Evolutionary conservation across 2,329 filamentous ascomycete species (phyloP).

Genomic region (Nemania abortiva): DNA sequence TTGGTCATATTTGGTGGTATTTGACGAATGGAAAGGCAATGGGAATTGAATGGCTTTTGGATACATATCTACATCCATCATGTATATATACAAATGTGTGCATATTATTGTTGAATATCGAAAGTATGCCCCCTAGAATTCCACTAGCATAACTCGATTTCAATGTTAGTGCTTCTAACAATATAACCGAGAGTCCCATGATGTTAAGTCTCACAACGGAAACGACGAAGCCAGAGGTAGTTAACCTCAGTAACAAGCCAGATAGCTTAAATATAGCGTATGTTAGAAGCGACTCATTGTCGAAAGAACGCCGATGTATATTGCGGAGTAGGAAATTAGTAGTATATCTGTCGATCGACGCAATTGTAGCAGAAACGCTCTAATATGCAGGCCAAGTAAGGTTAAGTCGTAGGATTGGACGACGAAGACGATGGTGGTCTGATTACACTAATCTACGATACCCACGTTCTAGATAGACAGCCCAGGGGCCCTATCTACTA

Average conservation of each 20-base stretch:
- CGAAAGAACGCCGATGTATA: background rate
- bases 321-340: background rate
- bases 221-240: background rate
- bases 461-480: no score
- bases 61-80: conserved; percentile 8
- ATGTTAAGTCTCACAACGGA: background rate
- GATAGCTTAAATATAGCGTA: no score
- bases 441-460: background rate
- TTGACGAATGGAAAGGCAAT: conserved; percentile 7
- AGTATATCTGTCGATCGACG: background rate
- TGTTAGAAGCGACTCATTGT: background rate
- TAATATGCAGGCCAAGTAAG: background rate
- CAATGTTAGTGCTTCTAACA: background rate
- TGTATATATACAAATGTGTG: conserved; percentile 7
- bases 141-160: background rate
- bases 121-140: background rate
- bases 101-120: conserved; percentile 12
- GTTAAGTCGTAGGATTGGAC: background rate
- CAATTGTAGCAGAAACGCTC: background rate
- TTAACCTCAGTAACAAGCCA: background rate
- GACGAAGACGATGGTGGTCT: background rate
- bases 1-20: conserved; percentile 5
- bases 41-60: conserved; percentile 6
- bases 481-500: no score
- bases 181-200: background rate